Conservation (phyloP, 768 basidiomycete genomes). For the Rhodosporidiobolus odoratus region DNA sequence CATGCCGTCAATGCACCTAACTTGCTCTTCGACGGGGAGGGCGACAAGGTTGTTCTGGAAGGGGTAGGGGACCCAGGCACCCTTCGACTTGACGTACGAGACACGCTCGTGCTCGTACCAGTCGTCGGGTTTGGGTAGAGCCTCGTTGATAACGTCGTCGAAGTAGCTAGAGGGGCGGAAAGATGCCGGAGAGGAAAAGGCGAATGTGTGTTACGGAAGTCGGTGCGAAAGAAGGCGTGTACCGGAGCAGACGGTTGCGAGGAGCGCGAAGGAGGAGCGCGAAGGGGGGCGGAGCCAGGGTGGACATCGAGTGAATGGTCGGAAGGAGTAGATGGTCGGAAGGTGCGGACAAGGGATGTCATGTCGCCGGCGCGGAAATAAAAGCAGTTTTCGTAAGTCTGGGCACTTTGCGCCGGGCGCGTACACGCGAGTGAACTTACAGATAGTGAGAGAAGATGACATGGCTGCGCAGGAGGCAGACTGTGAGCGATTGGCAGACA, state of each 20-base stretch:
- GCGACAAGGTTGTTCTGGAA: slow-evolving; percentile 49
- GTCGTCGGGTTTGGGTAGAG: slow-evolving; percentile 47
- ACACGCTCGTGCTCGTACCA: slow-evolving; percentile 49
- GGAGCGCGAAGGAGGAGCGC: too few species aligned
- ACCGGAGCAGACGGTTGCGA: too few species aligned
- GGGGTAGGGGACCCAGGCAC: slow-evolving; percentile 48
- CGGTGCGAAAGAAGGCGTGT: too few species aligned
- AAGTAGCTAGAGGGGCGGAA: slow-evolving; percentile 47
- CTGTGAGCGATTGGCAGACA: too few species aligned
- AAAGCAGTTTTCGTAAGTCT: too few species aligned
- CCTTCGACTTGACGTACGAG: slow-evolving; percentile 46
- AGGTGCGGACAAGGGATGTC: neutral
- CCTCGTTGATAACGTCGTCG: slow-evolving; percentile 46
- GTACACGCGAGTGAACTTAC: slow-evolving; percentile 14
- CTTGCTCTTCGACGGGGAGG: slow-evolving; percentile 47
- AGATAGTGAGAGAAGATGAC: slow-evolving; percentile 51
- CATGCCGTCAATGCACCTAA: slow-evolving; percentile 48
- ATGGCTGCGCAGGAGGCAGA: too few species aligned
- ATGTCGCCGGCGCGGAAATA: too few species aligned
- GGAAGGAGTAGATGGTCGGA: neutral
- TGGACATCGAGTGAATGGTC: too few species aligned
- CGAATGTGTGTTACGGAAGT: too few species aligned
- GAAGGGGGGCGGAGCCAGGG: too few species aligned
- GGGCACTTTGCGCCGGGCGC: too few species aligned
- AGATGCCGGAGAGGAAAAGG: neutral